phyloP scores from a whole-genome alignment of 2,329 filamentous ascomycete species.

The Pseudodiploospora longispora region DNA sequence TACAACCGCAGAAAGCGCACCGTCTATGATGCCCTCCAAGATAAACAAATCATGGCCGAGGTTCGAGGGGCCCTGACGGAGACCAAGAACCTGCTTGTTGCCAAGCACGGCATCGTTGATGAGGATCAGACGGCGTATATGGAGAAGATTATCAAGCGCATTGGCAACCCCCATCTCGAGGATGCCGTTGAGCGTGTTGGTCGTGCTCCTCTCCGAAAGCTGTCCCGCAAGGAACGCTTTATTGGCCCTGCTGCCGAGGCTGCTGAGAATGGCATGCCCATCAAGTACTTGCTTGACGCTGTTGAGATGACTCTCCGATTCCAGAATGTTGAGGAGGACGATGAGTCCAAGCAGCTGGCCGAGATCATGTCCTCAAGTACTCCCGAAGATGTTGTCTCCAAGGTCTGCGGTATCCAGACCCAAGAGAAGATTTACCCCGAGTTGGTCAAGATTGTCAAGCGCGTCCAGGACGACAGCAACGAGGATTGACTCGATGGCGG shows the following conservation, averaged over 20 bases:
- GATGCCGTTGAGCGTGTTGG: constrained; percentile 93
- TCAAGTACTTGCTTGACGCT: constrained; percentile 67
- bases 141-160: constrained; percentile 83
- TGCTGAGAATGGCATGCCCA: constrained; percentile 68
- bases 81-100: constrained; percentile 77
- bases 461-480: constrained; percentile 62
- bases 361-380: constrained; percentile 71
- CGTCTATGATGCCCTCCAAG: constrained; percentile 80
- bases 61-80: constrained; percentile 76
- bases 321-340: constrained; percentile 87
- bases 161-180: constrained; percentile 87
- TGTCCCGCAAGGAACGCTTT: constrained; percentile 92
- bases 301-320: constrained; percentile 91
- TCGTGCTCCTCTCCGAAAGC: constrained; percentile 87
- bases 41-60: constrained; percentile 69
- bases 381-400: constrained; percentile 65
- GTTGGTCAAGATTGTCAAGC: constrained; percentile 70
- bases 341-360: constrained; percentile 79
- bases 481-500: constrained; percentile 32
- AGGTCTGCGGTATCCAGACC: constrained; percentile 74
- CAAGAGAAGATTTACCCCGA: constrained; percentile 69
- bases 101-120: constrained; percentile 72
- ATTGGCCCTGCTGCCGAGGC: constrained; percentile 86
- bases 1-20: constrained; percentile 79
- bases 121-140: constrained; percentile 80